These are phyloP conservation scores for Nigrospora osmanthi DNA, from an alignment of 2,329 filamentous ascomycete species.

Conservation along the genomic window DNA sequence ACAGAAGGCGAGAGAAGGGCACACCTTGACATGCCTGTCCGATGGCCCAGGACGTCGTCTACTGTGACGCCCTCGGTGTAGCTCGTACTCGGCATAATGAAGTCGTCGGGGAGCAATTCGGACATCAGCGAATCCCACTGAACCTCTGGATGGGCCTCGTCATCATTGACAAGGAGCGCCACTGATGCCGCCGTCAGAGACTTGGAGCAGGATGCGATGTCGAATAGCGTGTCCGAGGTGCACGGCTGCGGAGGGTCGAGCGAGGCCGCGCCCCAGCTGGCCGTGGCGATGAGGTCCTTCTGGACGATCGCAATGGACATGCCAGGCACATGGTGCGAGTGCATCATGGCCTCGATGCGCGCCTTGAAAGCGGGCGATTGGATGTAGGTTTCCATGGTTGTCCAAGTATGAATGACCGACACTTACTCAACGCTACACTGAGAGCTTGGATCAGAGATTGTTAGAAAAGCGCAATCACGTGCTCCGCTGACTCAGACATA, in stretches of 20 bases:
- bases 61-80: conserved; percentile 14
- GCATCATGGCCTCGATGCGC: too few relatives aligned
- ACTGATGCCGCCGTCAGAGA: conserved; percentile 16
- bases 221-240: conserved; percentile 18
- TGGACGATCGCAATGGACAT: conserved; percentile 13
- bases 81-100: conserved; percentile 10
- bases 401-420: too few relatives aligned
- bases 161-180: conserved; percentile 20
- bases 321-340: conserved; percentile 13
- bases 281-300: conserved; percentile 9
- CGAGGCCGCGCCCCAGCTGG: conserved; percentile 15
- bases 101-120: conserved; percentile 14
- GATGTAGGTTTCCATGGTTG: too few relatives aligned
- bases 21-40: conserved; percentile 13
- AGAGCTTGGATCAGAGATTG: too few relatives aligned
- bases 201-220: conserved; percentile 18
- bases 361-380: too few relatives aligned
- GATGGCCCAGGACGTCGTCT: conserved; percentile 15
- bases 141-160: conserved; percentile 19
- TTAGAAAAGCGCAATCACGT: too few relatives aligned
- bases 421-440: too few relatives aligned
- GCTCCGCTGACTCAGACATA: too few relatives aligned
- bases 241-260: conserved; percentile 15
- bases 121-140: conserved; percentile 15
- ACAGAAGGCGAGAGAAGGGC: neutral